phyloP scores from a whole-genome alignment of 1,284 basidiomycete species.

The Cryptococcus sp. region DNA sequence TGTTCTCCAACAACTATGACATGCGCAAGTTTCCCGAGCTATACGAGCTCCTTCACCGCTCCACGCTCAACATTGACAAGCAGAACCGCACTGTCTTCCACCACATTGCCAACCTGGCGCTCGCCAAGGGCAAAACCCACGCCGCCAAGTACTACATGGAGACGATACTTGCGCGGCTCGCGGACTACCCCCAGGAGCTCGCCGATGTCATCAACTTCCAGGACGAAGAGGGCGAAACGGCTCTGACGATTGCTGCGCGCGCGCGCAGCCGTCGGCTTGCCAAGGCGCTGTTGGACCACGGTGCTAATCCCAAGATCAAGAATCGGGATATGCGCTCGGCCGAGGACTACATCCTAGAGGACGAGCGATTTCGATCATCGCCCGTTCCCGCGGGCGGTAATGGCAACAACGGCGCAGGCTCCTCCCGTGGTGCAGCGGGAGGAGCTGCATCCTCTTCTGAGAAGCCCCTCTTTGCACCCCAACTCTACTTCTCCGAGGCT shows the following conservation, averaged over 20 bases:
- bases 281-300: slow-evolving; percentile 92
- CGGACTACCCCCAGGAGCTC: slow-evolving; percentile 95
- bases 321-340: slow-evolving; percentile 96
- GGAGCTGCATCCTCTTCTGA: slow-evolving; percentile 5
- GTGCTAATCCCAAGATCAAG: slow-evolving; percentile 91
- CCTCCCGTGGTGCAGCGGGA: not conserved
- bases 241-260: slow-evolving; percentile 92
- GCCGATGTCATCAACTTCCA: slow-evolving; percentile 99
- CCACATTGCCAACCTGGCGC: slow-evolving; percentile 97
- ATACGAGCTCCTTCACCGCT: slow-evolving; percentile 93
- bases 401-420: slow-evolving; percentile 2
- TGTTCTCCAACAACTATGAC: slow-evolving; percentile 99
- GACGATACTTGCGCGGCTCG: slow-evolving; percentile 80
- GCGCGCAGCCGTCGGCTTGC: slow-evolving; percentile 96
- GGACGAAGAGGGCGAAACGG: slow-evolving; percentile 98
- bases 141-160: slow-evolving; percentile 99
- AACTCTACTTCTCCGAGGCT: slow-evolving; percentile 79
- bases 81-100: slow-evolving; percentile 98
- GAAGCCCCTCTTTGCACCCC: slow-evolving; percentile 32
- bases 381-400: slow-evolving; percentile 56
- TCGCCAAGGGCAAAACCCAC: slow-evolving; percentile 96
- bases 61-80: slow-evolving; percentile 98
- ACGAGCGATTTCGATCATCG: slow-evolving; percentile 92
- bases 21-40: slow-evolving; percentile 98
- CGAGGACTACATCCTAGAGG: slow-evolving; percentile 98